Evolutionary conservation across 176 grass and related monocot genomes (phyloP).

Genomic region (Puya raimondii): DNA sequence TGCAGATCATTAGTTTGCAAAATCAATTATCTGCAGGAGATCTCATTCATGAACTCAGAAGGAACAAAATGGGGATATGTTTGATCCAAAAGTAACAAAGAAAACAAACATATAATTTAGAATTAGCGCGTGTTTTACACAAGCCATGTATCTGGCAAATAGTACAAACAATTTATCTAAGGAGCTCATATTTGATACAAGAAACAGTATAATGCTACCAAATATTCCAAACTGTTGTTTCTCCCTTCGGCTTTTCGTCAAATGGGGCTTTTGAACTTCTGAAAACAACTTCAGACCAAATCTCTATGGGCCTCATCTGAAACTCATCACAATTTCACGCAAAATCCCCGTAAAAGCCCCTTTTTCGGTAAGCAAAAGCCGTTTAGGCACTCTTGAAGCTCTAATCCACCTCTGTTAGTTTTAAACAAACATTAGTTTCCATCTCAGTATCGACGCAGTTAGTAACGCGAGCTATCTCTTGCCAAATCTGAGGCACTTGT

Average conservation of each 20-base stretch:
- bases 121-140: slow-evolving; percentile 1
- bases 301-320: neutral
- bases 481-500: slow-evolving; percentile 87
- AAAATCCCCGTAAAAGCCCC: neutral
- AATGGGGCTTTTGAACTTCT: neutral
- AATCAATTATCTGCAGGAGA: too few relatives aligned
- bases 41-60: too few relatives aligned
- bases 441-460: slow-evolving; percentile 8
- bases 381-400: neutral
- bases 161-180: slow-evolving; percentile 3
- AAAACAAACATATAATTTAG: neutral
- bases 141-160: slow-evolving; percentile 15
- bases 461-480: slow-evolving; percentile 31
- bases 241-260: neutral
- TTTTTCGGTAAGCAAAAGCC: neutral
- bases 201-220: neutral
- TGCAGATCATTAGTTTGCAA: too few relatives aligned
- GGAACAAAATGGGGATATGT: neutral
- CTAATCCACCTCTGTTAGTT: neutral
- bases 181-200: neutral
- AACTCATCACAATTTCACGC: slow-evolving; percentile 9
- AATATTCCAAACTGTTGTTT: neutral
- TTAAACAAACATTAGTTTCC: slow-evolving; percentile 9
- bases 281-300: neutral
- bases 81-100: neutral